Evolutionary conservation across 2,329 filamentous ascomycete genomes (phyloP).

Genomic region (Lasiodiplodia theobromae): DNA sequence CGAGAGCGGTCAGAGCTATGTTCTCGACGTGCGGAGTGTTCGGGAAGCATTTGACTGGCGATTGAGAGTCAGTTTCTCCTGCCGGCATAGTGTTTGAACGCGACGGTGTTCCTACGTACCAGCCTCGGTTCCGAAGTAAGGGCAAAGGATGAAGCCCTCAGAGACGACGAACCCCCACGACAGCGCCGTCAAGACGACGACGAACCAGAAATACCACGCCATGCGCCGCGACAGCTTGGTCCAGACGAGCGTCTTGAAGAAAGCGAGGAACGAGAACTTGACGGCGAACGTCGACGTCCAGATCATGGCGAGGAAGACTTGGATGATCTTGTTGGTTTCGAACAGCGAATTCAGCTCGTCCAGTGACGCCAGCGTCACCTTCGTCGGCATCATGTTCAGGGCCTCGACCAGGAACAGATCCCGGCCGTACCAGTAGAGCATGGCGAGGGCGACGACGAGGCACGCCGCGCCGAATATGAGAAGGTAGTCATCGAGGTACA

Average conservation of each 20-base stretch:
- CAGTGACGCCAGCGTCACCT: not conserved
- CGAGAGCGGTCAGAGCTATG: not conserved
- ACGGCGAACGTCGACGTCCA: constrained; percentile 25
- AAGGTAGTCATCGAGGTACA: constrained; percentile 16
- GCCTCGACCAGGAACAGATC: not conserved
- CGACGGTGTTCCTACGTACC: no score
- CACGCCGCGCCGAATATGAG: not conserved
- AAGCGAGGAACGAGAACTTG: constrained; percentile 28
- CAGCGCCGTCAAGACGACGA: constrained; percentile 5
- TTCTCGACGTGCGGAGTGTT: not conserved
- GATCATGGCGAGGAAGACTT: not conserved
- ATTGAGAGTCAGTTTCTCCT: not conserved
- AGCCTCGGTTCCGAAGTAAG: constrained; percentile 15
- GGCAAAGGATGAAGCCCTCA: constrained; percentile 9
- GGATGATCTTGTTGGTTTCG: not conserved
- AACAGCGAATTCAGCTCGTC: not conserved
- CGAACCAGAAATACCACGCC: constrained; percentile 18
- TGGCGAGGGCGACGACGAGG: not conserved
- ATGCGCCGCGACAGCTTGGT: not conserved
- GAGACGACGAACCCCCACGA: constrained; percentile 2
- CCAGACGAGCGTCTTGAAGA: constrained; percentile 7
- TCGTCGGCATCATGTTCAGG: not conserved
- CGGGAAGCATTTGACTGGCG: not conserved
- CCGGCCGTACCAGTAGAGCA: not conserved
- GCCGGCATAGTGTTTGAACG: not conserved